Evolutionary conservation across 2,329 filamentous ascomycete species (phyloP), one percentile per base, ranked within the genome.

Genomic region (Botrytis aclada): DNA sequence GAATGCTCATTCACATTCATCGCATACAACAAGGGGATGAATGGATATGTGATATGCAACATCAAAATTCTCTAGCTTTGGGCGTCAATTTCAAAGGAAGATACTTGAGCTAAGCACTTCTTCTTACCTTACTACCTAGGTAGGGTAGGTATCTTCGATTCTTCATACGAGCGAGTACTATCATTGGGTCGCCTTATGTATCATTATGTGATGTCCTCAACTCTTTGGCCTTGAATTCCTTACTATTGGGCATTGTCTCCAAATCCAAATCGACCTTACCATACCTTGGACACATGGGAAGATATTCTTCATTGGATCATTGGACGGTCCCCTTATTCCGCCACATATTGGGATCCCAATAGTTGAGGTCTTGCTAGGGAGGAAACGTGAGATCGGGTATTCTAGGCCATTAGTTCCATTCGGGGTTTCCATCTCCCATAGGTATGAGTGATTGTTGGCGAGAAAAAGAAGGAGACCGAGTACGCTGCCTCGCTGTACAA

Each of bases 231-330:
- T 34, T 14, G n/a, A 29, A 32, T 29, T 32, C 29, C 1, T 8
- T 22, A 22, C n/a, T 0, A 65, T 65, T 66, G 63, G 63, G 63
- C 45, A 54, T 39, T 54, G 22, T 29, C 37, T 65, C 25, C 14
- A 51, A 37, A n/a, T 66, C 32, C 47, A 66, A 25, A 51, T 66
- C n/a, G 4, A 60, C 32, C 56, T 37, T 60, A 29, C 41, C 62
- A 45, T 64, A 45, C 62, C 62, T 25, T 64, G 4, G 43, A 60
- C 56, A 37, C 29, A 34, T 12, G 60, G 18, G 8, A 18, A 25
- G 29, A 65, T 18, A 51, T 65, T 51, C 63, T 65, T 51, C 63
- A 66, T 66, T 66, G 63, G 63, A 66, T 66, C 45, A 25, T 51
- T 51, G 47, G 22, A 51, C n/a, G 45, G 20, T 51, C 43, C 43